Evolutionary conservation across 257 asterid genomes (phyloP).

Genomic region (Fraxinus pennsylvanica): DNA sequence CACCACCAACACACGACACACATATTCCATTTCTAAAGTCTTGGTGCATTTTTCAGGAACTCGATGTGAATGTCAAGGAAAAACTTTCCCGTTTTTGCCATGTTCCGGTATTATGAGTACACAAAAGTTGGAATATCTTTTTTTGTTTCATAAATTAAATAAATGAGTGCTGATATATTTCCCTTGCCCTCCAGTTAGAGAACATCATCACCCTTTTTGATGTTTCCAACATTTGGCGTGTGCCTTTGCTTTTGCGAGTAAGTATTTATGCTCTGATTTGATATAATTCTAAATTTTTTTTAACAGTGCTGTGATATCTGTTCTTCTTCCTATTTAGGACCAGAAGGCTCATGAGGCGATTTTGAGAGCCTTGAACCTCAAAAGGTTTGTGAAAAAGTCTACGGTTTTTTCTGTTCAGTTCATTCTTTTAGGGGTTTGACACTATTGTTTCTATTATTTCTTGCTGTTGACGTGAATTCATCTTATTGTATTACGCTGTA

Average conservation of each 20-base stretch:
- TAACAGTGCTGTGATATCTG: slow-evolving; percentile 1
- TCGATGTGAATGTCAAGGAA: slow-evolving; percentile 67
- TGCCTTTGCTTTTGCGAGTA: slow-evolving; percentile 86
- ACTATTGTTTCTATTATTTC: slow-evolving; percentile 13
- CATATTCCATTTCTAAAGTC: slow-evolving; percentile 26
- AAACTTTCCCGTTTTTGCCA: slow-evolving; percentile 86
- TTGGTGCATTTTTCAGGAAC: slow-evolving; percentile 54
- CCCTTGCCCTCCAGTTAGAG: slow-evolving; percentile 47
- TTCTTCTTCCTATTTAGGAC: slow-evolving; percentile 46
- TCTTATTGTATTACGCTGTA: slow-evolving; percentile 27
- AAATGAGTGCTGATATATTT: slow-evolving; percentile 14
- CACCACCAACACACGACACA: not conserved
- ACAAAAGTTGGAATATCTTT: not conserved
- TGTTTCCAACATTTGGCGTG: slow-evolving; percentile 88
- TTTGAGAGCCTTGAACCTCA: slow-evolving; percentile 72
- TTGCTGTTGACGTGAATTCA: not conserved
- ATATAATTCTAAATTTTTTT: slow-evolving; percentile 12
- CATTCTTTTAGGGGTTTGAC: slow-evolving; percentile 15
- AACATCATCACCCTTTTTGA: slow-evolving; percentile 74
- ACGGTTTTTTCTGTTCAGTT: slow-evolving; percentile 1
- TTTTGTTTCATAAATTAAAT: no score
- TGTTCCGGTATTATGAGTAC: slow-evolving; percentile 61
- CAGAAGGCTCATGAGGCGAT: slow-evolving; percentile 96
- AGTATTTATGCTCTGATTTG: slow-evolving; percentile 25
- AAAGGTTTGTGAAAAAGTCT: slow-evolving; percentile 51